phyloP scores from a whole-genome alignment of 495 filamentous ascomycete genomes.

The Penicillium argentinense region DNA sequence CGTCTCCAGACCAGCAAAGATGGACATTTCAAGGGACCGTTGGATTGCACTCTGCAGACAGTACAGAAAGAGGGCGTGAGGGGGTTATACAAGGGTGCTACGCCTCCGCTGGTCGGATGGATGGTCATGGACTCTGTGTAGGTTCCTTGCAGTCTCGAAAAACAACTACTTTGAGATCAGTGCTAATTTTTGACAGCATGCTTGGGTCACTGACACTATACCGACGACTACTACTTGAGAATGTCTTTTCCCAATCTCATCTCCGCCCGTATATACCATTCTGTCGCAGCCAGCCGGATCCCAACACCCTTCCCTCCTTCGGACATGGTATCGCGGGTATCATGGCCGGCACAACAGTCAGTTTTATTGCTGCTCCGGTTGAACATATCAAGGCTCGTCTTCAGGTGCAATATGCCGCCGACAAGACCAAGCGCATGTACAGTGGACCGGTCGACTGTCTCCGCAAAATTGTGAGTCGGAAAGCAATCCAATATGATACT shows the following conservation, averaged over 20 bases:
- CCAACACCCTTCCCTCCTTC: slow-evolving; percentile 62
- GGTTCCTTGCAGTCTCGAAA: no score
- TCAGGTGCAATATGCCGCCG: slow-evolving; percentile 84
- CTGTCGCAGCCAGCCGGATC: slow-evolving; percentile 28
- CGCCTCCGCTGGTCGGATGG: slow-evolving; percentile 90
- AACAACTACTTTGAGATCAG: neutral
- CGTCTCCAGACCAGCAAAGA: slow-evolving; percentile 84
- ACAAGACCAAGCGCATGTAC: slow-evolving; percentile 74
- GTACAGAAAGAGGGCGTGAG: slow-evolving; percentile 74
- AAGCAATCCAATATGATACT: neutral
- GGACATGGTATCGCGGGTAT: slow-evolving; percentile 87
- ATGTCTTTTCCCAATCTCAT: slow-evolving; percentile 67
- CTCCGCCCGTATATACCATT: slow-evolving; percentile 40
- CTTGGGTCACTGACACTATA: slow-evolving; percentile 89
- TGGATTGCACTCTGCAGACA: slow-evolving; percentile 83
- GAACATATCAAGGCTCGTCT: slow-evolving; percentile 94
- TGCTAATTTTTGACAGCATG: slow-evolving; percentile 57
- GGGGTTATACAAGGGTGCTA: slow-evolving; percentile 86
- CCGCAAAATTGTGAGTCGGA: slow-evolving; percentile 59
- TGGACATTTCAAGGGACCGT: slow-evolving; percentile 76
- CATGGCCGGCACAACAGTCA: slow-evolving; percentile 84
- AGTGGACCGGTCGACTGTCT: slow-evolving; percentile 82
- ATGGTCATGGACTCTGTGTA: slow-evolving; percentile 95
- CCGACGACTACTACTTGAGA: slow-evolving; percentile 72
- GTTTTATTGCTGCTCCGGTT: slow-evolving; percentile 88